Conservation (phyloP, 2,329 filamentous ascomycete species). For the Colletotrichum chlorophyti region DNA sequence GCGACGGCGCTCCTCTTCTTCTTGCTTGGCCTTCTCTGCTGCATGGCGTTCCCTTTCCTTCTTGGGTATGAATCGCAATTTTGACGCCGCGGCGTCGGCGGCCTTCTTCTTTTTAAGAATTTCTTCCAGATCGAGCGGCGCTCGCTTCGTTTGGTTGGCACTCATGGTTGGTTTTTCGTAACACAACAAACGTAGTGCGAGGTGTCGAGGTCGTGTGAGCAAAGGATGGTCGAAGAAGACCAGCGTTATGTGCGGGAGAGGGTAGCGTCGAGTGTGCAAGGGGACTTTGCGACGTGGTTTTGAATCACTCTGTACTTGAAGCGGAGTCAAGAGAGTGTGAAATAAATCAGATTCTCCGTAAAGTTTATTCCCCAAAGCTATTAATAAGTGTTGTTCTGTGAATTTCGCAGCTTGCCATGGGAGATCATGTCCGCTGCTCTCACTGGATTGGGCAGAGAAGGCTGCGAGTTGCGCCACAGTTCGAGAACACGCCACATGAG, state of each 20-base stretch:
- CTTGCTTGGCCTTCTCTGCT: slow-evolving; percentile 77
- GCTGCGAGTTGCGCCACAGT: slow-evolving; percentile 15
- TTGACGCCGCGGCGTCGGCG: slow-evolving; percentile 82
- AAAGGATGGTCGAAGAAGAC: neutral
- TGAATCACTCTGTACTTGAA: no score
- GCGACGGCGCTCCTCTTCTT: slow-evolving; percentile 63
- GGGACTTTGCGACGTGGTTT: no score
- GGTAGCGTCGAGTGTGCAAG: neutral
- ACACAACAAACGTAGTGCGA: neutral
- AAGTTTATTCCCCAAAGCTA: no score
- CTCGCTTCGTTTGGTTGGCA: slow-evolving; percentile 29
- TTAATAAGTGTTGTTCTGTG: no score
- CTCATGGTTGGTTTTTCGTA: neutral
- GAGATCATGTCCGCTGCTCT: no score
- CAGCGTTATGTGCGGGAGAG: neutral
- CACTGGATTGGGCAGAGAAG: no score
- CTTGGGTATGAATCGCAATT: slow-evolving; percentile 88
- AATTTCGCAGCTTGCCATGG: no score
- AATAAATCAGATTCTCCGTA: no score
- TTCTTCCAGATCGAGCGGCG: slow-evolving; percentile 83
- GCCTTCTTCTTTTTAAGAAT: slow-evolving; percentile 85
- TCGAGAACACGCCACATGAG: neutral
- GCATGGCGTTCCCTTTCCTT: slow-evolving; percentile 82
- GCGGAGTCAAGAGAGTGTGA: no score
- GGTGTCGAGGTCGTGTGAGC: no score